Percentiles rank a stretch among this genome's conserved stretches.
These are phyloP conservation scores for Aureobasidium lini DNA, from an alignment of 2,329 filamentous ascomycete species.

Conservation along the genomic window DNA sequence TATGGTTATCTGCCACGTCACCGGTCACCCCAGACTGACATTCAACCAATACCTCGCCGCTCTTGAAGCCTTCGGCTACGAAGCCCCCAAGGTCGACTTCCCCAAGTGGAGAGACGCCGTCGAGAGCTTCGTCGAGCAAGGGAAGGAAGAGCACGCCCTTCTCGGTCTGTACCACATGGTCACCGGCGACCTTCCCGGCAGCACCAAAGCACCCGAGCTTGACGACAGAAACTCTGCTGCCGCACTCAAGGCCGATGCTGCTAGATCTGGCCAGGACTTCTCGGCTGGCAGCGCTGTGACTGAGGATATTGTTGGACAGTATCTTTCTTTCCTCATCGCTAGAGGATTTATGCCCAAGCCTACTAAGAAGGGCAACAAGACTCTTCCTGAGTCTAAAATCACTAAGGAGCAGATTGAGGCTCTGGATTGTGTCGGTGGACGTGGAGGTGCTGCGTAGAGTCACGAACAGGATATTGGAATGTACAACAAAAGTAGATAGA, in stretches of 20 bases:
- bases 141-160: constrained; percentile 63
- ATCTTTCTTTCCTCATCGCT: constrained; percentile 55
- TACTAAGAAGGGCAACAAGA: constrained; percentile 20
- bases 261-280: constrained; percentile 52
- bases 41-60: constrained; percentile 70
- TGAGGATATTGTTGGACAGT: constrained; percentile 54
- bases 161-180: constrained; percentile 70
- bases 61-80: constrained; percentile 66
- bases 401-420: constrained; percentile 42
- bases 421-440: constrained; percentile 46
- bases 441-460: constrained; percentile 31
- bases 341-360: constrained; percentile 55
- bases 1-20: constrained; percentile 66
- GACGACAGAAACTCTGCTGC: constrained; percentile 62
- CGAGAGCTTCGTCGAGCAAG: constrained; percentile 58
- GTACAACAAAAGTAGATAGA: background rate
- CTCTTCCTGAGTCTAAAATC: constrained; percentile 40
- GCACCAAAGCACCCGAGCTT: constrained; percentile 65
- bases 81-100: constrained; percentile 60
- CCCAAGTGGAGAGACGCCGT: constrained; percentile 60
- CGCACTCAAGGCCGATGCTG: constrained; percentile 56
- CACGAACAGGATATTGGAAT: background rate
- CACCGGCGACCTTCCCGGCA: constrained; percentile 59
- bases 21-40: constrained; percentile 67
- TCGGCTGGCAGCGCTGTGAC: constrained; percentile 51